Evolutionary conservation across 306 rosid species (phyloP).

Genomic region (Lagenaria siceraria): DNA sequence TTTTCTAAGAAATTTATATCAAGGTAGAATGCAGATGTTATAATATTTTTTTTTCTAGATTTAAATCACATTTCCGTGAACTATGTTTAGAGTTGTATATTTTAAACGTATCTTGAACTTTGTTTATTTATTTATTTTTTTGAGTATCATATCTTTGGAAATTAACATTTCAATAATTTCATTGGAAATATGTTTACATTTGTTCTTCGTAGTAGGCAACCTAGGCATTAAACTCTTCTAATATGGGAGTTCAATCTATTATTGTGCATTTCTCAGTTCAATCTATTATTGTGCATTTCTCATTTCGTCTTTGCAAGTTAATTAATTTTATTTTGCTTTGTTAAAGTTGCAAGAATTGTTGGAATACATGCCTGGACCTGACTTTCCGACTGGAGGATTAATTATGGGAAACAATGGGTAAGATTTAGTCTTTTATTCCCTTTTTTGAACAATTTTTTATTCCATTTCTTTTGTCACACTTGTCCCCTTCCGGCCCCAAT

Average conservation of each 20-base stretch:
- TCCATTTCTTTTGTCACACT: background rate
- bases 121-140: too few relatives aligned
- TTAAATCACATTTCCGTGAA: background rate
- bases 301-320: background rate
- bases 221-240: background rate
- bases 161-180: background rate
- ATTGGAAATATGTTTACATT: background rate
- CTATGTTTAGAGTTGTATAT: background rate
- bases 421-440: slow-evolving; percentile 5
- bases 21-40: background rate
- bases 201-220: background rate
- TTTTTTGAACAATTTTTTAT: background rate
- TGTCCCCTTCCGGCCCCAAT: background rate
- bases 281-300: background rate
- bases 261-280: background rate
- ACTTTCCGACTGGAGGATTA: slow-evolving; percentile 97
- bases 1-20: too few relatives aligned
- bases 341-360: slow-evolving; percentile 85
- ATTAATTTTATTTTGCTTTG: slow-evolving; percentile 16
- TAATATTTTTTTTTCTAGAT: background rate
- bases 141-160: background rate
- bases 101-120: background rate
- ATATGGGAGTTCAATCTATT: background rate
- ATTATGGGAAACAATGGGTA: slow-evolving; percentile 97
- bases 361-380: slow-evolving; percentile 99